Evolutionary conservation across 495 filamentous ascomycete species (phyloP), one percentile per base, ranked within the genome.

Genomic region (Aspergillus bertholletiae): DNA sequence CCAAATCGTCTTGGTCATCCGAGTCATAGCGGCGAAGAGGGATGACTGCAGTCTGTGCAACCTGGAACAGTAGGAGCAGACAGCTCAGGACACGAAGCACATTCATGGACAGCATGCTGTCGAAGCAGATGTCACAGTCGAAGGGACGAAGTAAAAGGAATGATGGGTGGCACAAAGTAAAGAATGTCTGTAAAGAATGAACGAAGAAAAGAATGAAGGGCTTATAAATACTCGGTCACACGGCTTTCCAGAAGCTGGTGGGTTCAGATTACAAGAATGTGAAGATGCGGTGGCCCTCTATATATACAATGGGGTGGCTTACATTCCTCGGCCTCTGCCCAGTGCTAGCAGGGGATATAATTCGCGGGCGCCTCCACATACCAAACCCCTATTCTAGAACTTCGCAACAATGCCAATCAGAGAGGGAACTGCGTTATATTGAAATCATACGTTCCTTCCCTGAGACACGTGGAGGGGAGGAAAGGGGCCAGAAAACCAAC

Each of bases 171-270:
- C n/a, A n/a, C n/a, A n/a, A n/a, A 21, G 13, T 48, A 35, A 15
- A 9, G 18, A 49, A 35, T 22, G 34, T 23, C 46, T 34, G 15
- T 30, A 17, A 51, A 23, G 24, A 40, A 28, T 13, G 49, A 22
- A 30, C 12, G 26, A 51, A 44, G 35, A 24, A 43, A 15, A 41
- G 35, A 43, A 15, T 21, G 37, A 17, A 20, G 4, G 18, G 24
- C 5, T 8, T 28, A 15, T 21, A 17, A 43, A 34, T 15, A 18
- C n/a, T n/a, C n/a, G n/a, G n/a, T n/a, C n/a, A n/a, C 5, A 49
- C 28, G n/a, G 49, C 49, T 51, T 51, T 17, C 34, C 49, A 43
- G 49, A 51, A 51, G 49, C 49, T 51, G 49, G 7, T 44, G 35
- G 17, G 30, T 23, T 4, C 35, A 37, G 2, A 1, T 21, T 15